Evolutionary conservation across 1,284 basidiomycete species (phyloP).

Genomic region (Marasmius tenuissimus): DNA sequence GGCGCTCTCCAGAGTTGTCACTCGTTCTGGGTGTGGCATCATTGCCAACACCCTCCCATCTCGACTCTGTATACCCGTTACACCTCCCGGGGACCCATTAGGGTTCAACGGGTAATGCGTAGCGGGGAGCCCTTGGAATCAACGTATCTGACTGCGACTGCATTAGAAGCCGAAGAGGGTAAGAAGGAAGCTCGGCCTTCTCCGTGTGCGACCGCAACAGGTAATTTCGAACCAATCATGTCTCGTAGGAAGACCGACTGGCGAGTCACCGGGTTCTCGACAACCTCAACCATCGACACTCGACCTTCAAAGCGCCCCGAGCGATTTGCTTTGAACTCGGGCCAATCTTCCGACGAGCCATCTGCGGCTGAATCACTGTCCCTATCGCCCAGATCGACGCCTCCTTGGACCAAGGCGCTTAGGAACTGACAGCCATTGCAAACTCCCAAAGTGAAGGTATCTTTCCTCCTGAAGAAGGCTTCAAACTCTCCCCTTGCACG

Average conservation of each 20-base stretch:
- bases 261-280: conserved; percentile 52
- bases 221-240: conserved; percentile 87
- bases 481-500: conserved; percentile 75
- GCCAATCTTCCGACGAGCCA: conserved; percentile 89
- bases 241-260: conserved; percentile 83
- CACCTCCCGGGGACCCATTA: conserved; percentile 87
- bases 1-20: conserved; percentile 75
- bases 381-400: not conserved
- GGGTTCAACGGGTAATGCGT: conserved; percentile 91
- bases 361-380: conserved; percentile 59
- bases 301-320: conserved; percentile 93
- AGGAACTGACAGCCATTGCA: conserved; percentile 99
- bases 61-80: conserved; percentile 86
- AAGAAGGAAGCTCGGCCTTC: conserved; percentile 85
- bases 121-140: conserved; percentile 66
- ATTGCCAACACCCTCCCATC: conserved; percentile 88
- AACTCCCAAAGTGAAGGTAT: conserved; percentile 91
- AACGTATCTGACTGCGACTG: conserved; percentile 78
- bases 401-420: conserved; percentile 57
- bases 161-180: conserved; percentile 26
- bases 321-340: conserved; percentile 87
- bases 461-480: conserved; percentile 76
- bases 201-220: conserved; percentile 94
- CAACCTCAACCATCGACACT: conserved; percentile 79
- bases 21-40: conserved; percentile 96